Evolutionary conservation across 2,329 filamentous ascomycete species (phyloP).

Genomic region (Diaporthe citri): DNA sequence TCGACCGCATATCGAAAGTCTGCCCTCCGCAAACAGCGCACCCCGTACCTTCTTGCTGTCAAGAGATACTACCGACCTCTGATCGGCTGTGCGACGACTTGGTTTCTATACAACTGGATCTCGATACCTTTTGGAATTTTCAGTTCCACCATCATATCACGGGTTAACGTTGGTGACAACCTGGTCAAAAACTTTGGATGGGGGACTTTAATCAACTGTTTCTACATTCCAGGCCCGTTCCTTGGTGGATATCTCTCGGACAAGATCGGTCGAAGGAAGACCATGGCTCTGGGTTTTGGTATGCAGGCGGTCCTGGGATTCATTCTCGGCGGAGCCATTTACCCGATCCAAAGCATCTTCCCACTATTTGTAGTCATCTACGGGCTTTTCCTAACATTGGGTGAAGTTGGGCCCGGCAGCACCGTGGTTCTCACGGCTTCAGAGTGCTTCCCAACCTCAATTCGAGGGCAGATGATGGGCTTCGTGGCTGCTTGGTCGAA

Average conservation of each 20-base stretch:
- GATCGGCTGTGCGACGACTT: conserved; percentile 60
- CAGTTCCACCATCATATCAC: conserved; percentile 63
- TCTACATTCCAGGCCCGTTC: conserved; percentile 62
- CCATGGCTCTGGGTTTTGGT: conserved; percentile 63
- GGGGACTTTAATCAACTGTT: conserved; percentile 62
- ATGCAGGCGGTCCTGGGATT: conserved; percentile 61
- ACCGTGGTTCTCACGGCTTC: conserved; percentile 56
- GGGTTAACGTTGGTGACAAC: conserved; percentile 55
- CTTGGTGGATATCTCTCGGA: conserved; percentile 62
- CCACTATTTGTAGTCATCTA: conserved; percentile 67
- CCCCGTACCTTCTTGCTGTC: conserved; percentile 61
- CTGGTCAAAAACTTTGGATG: conserved; percentile 58
- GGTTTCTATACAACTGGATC: conserved; percentile 68
- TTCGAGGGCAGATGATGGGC: conserved; percentile 63
- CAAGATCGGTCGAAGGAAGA: conserved; percentile 61
- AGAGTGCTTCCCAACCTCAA: conserved; percentile 63
- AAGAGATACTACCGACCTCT: conserved; percentile 63
- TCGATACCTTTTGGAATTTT: conserved; percentile 68
- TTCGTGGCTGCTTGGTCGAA: conserved; percentile 62
- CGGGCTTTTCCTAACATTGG: conserved; percentile 61
- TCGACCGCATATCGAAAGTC: conserved; percentile 62
- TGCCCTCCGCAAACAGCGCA: conserved; percentile 58
- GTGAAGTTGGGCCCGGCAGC: conserved; percentile 64
- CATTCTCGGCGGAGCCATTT: conserved; percentile 61
- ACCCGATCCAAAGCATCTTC: conserved; percentile 58